Base-by-base conservation (phyloP, 257 asterid species). In the Jacaranda mimosifolia region DNA sequence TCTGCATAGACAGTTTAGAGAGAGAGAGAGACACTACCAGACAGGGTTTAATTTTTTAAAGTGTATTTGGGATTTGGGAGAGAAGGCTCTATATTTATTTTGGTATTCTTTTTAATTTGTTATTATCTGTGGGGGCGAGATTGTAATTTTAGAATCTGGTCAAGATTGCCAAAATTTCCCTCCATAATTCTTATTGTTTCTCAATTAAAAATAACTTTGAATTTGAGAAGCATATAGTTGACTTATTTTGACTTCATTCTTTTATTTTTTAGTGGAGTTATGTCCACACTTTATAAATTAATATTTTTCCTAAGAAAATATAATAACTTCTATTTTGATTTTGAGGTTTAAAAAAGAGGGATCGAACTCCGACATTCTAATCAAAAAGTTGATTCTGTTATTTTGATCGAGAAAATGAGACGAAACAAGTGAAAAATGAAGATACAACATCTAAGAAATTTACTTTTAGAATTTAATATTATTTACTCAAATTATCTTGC, bases 131-230 rank as follows among this genome's bases (percentile, higher is more conserved):
- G 18, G 76, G 89, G 89, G 39, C 51, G 3, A 1, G 14, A 11
- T n/a, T 62, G 83, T 73, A 45, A 73, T 79, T 85, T 55, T 21
- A 5, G 5, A 3, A 11, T 18, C 7, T 40, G 21, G 8, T 15
- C 76, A 6, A 53, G 80, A 78, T 51, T 73, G 46, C 17, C 77
- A 14, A 60, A 72, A 62, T 71, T 85, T 84, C 86, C 89, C 89
- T 85, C 86, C 89, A 82, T 79, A 77, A 82, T 85, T 76, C 71
- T 46, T 72, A 48, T 72, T 72, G 64, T 65, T 48, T 67, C 65
- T 57, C 76, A 57, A 42, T 76, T 78, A 70, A 75, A 77, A 74
- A 67, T 57, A 63, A 56, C 52, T 79, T 79, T 72, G 82, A 83
- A 79, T 75, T 68, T 72, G 40, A 36, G 68, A 51, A 40, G 46